A percentile compares a stretch with the other conserved stretches of the same genome.
phyloP scores from a whole-genome alignment of 225 moss, liverwort and hornwort species.

The Rhytidiadelphus loreus region DNA sequence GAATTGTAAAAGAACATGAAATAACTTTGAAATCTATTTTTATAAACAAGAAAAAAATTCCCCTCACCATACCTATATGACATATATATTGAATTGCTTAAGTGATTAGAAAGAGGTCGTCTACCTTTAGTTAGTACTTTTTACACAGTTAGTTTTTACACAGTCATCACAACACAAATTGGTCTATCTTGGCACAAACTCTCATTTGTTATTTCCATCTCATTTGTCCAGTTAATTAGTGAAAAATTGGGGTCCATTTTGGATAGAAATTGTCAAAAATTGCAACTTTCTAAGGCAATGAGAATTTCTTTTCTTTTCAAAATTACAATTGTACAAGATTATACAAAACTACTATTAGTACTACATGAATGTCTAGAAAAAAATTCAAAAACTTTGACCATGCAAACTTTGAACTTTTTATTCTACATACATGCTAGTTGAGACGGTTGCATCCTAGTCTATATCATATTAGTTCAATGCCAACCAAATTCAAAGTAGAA shows the following conservation, averaged over 20 bases:
- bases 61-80: too few relatives aligned
- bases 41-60: too few relatives aligned
- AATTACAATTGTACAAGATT: neutral
- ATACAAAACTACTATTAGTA: neutral
- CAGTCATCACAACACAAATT: neutral
- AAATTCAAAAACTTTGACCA: neutral
- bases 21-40: too few relatives aligned
- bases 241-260: neutral
- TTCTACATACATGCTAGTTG: neutral
- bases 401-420: neutral
- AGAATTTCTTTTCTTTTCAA: neutral
- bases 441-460: neutral
- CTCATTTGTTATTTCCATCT: neutral
- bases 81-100: too few relatives aligned
- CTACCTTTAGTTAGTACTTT: too few relatives aligned
- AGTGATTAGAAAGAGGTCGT: too few relatives aligned
- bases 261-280: neutral
- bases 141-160: too few relatives aligned
- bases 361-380: neutral
- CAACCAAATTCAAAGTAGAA: too few relatives aligned
- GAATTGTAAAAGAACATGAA: too few relatives aligned
- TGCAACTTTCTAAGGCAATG: neutral
- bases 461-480: neutral
- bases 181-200: neutral
- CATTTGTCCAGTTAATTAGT: neutral